Evolutionary conservation across 192 early-diverging fungal species (phyloP).

Genomic region (Backusella macrospora): DNA sequence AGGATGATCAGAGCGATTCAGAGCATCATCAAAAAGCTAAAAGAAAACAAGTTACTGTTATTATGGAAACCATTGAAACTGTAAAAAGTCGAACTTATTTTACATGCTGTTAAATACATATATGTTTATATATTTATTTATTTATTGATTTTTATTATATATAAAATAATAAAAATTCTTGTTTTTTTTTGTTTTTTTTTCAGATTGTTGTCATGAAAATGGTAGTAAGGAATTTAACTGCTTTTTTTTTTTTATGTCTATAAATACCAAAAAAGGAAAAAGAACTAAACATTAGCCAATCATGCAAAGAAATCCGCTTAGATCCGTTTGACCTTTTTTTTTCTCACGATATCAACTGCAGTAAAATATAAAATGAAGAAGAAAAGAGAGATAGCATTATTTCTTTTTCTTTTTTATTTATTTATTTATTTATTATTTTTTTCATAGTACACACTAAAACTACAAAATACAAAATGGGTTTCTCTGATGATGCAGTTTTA

Average conservation of each 20-base stretch:
- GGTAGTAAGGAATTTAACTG: background rate
- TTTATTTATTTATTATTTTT: background rate
- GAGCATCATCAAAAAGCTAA: background rate
- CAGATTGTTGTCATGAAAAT: too few relatives aligned
- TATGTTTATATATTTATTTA: background rate
- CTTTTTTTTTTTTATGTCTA: background rate
- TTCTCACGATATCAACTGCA: constrained; percentile 16
- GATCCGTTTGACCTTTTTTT: constrained; percentile 12
- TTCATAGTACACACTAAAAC: background rate
- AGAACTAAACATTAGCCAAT: background rate
- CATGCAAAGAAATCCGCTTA: background rate
- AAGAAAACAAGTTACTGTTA: constrained; percentile 18
- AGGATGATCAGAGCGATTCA: background rate
- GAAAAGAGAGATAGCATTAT: too few relatives aligned
- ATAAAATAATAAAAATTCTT: too few relatives aligned
- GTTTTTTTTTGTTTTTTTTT: too few relatives aligned
- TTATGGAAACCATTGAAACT: constrained; percentile 31
- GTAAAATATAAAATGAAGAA: background rate
- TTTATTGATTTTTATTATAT: background rate
- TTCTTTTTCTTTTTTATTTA: background rate
- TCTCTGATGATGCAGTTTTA: constrained; percentile 40
- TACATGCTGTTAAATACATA: constrained; percentile 34
- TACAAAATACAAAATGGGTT: constrained; percentile 6
- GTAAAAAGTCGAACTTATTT: constrained; percentile 38
- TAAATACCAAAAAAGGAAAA: background rate